Evolutionary conservation across 2,329 filamentous ascomycete genomes (phyloP), one percentile per base, ranked within the genome.

Genomic region (Penicillium digitatum): DNA sequence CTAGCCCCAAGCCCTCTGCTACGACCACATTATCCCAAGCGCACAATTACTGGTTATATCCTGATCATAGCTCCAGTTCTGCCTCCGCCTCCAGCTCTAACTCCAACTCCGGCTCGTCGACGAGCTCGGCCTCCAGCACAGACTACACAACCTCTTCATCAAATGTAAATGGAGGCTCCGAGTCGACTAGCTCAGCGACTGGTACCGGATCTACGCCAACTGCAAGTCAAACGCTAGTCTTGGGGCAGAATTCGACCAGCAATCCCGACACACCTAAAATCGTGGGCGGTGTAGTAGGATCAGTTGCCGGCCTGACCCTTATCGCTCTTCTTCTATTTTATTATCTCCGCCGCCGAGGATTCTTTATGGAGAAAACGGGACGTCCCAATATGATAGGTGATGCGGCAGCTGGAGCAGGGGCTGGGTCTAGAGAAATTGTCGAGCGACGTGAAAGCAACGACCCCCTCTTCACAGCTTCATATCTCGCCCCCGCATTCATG

Each of bases 251-350:
- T 40, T 35, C 51, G 6, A 24, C 62, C 20, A 64, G 58, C 29
- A 64, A 68, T 40, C 65, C 66, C 31, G 69, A 75, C 42, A 82
- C 80, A 24, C 78, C 79, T 16, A 77, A 78, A 55, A 79, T 86
- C 3, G 82, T 85, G 20, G 84, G 84, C 8, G 83, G 82, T 44
- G 81, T 86, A n/a, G 76, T 87, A 26, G 84, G 84, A 16, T 83
- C 83, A 43, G 76, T 85, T 47, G 82, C 82, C 32, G 84, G 82
- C 32, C 79, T 82, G 12, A 70, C 81, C 31, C 67, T 83, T 11
- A 66, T 86, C 49, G 68, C 84, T 31, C 39, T 70, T 5, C 52
- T 67, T 34, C 53, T 71, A 4, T 53, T 70, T 9, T 65, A 69
- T 22, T 48, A 66, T 24, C 69, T 84, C 51, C 71, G 83, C 44